Conservation (phyloP, 371 early-diverging fungal species). For the Mucor ambiguus region DNA sequence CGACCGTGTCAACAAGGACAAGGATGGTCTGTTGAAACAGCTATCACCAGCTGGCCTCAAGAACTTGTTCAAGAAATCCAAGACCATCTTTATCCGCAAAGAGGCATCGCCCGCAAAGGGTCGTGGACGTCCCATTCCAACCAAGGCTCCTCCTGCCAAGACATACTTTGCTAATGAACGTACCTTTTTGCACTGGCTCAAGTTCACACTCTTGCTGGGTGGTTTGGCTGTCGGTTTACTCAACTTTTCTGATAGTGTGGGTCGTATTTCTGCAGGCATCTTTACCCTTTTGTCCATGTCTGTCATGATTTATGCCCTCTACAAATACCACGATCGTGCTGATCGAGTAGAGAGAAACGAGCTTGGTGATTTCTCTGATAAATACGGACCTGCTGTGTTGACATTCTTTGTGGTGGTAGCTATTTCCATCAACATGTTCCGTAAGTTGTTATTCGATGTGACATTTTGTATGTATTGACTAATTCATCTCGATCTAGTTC, state of each 20-base stretch:
- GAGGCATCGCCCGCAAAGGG: conserved; percentile 8
- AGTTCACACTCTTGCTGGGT: conserved; percentile 69
- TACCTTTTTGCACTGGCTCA: conserved; percentile 88
- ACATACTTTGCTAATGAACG: conserved; percentile 98
- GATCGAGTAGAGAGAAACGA: conserved; percentile 60
- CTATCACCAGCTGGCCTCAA: conserved; percentile 25
- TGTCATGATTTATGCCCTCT: conserved; percentile 84
- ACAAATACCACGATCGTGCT: conserved; percentile 86
- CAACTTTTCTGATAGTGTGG: conserved; percentile 74
- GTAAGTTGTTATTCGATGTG: conserved; percentile 56
- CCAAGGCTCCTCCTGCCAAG: conserved; percentile 68
- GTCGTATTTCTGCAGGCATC: conserved; percentile 65
- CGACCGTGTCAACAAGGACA: background rate
- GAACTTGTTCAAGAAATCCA: conserved; percentile 20
- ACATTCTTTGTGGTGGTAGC: conserved; percentile 78
- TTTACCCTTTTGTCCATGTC: conserved; percentile 73
- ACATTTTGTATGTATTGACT: background rate
- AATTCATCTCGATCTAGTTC: conserved; percentile 2
- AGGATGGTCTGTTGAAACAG: conserved; percentile 3
- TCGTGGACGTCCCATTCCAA: conserved; percentile 20
- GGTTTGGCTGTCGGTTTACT: conserved; percentile 72
- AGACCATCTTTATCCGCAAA: conserved; percentile 20
- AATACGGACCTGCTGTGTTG: conserved; percentile 76
- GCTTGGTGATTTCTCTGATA: conserved; percentile 63
- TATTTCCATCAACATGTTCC: conserved; percentile 80